Evolutionary conservation across 768 basidiomycete species (phyloP).

Genomic region (Nevesoporus exiguus): DNA sequence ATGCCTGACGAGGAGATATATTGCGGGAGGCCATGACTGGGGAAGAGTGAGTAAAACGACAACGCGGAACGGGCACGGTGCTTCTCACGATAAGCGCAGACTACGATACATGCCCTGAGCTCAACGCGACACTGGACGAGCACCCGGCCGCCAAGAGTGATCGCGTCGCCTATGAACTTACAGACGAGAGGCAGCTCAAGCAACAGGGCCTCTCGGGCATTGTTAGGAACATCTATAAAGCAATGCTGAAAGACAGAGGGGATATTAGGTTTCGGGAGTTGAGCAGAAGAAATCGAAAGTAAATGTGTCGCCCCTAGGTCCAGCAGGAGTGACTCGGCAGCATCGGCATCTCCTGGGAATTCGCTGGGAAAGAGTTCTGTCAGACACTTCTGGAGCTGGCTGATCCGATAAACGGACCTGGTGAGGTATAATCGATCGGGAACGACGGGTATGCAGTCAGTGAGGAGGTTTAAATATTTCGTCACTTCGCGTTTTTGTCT

Average conservation of each 20-base stretch:
- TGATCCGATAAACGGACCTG: slow-evolving; percentile 35
- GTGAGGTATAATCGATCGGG: slow-evolving; percentile 48
- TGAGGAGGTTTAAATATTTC: slow-evolving; percentile 47
- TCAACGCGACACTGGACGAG: slow-evolving; percentile 56
- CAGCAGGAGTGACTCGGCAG: slow-evolving; percentile 47
- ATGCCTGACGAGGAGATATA: slow-evolving; percentile 39
- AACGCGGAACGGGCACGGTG: not conserved
- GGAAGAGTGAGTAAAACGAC: not conserved
- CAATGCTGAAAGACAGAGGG: slow-evolving; percentile 34
- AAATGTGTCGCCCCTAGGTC: slow-evolving; percentile 54
- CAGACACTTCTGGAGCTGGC: not conserved
- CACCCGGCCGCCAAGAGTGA: slow-evolving; percentile 41
- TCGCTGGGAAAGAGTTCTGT: slow-evolving; percentile 36
- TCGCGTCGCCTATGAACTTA: slow-evolving; percentile 42
- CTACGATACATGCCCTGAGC: slow-evolving; percentile 49
- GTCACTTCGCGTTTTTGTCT: slow-evolving; percentile 51
- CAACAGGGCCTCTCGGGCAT: slow-evolving; percentile 39
- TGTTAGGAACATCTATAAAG: slow-evolving; percentile 42
- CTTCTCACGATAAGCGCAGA: slow-evolving; percentile 49
- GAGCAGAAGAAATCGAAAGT: slow-evolving; percentile 53
- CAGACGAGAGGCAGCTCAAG: slow-evolving; percentile 46
- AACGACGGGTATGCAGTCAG: slow-evolving; percentile 51
- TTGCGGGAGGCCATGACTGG: slow-evolving; percentile 47
- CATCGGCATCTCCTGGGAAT: slow-evolving; percentile 51
- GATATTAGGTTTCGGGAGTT: slow-evolving; percentile 34